These are phyloP conservation scores for Phytophthora constricta DNA, from an alignment of 352 stramenopile species.

Conservation along the genomic window DNA sequence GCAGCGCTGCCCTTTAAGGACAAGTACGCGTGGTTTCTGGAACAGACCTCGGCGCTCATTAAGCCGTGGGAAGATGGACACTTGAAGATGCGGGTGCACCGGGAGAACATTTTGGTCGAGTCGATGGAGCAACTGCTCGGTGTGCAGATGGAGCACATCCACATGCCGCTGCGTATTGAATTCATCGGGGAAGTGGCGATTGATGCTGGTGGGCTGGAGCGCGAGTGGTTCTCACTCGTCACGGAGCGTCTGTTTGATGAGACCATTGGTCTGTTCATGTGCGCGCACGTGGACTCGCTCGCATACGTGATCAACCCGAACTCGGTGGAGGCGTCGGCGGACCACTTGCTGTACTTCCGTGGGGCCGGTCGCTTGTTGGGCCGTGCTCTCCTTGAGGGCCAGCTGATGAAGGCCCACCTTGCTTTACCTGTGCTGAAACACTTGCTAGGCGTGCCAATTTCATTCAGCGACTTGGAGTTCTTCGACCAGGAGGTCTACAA, in stretches of 20 bases:
- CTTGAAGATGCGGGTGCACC: constrained; percentile 86
- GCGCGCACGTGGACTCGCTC: constrained; percentile 78
- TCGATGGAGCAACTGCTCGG: constrained; percentile 86
- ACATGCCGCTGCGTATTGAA: constrained; percentile 88
- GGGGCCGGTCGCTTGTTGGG: constrained; percentile 95
- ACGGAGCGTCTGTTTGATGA: constrained; percentile 89
- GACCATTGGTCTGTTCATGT: constrained; percentile 89
- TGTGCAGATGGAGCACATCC: constrained; percentile 88
- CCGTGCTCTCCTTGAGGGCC: constrained; percentile 96
- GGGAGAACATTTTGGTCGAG: constrained; percentile 85
- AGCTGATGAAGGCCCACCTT: constrained; percentile 88
- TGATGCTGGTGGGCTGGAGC: constrained; percentile 89
- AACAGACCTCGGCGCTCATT: constrained; percentile 84
- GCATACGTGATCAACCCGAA: constrained; percentile 88
- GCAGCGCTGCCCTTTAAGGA: constrained; percentile 87
- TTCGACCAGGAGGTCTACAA: constrained; percentile 90
- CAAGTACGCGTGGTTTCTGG: constrained; percentile 89
- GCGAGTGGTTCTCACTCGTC: constrained; percentile 90
- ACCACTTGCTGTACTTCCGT: constrained; percentile 98
- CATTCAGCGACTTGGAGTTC: constrained; percentile 91
- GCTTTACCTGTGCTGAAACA: constrained; percentile 88
- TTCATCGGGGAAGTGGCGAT: constrained; percentile 91
- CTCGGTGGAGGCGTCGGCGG: constrained; percentile 83
- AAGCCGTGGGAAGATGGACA: constrained; percentile 87
- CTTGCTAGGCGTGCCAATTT: constrained; percentile 84